phyloP scores from a whole-genome alignment of 352 stramenopile species.

The Phytopythium ostracodes region DNA sequence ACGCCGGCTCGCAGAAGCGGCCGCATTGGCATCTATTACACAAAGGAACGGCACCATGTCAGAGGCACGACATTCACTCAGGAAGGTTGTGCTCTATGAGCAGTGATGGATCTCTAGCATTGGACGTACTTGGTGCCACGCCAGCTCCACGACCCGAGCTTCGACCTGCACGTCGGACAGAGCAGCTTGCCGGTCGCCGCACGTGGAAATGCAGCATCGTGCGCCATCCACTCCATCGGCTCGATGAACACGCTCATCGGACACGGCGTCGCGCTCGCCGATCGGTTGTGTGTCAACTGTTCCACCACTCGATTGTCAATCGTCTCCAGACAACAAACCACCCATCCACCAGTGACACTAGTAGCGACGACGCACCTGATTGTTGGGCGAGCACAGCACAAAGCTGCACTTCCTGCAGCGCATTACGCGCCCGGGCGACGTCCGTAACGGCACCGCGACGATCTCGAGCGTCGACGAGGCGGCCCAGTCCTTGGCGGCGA shows the following conservation, averaged over 20 bases:
- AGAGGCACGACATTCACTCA: no score
- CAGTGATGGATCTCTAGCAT: not conserved
- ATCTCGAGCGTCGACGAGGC: constrained; percentile 24
- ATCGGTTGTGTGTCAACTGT: not conserved
- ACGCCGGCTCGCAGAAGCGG: constrained; percentile 44
- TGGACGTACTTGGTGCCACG: constrained; percentile 63
- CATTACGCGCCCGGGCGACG: constrained; percentile 14
- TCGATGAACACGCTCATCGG: constrained; percentile 43
- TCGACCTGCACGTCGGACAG: constrained; percentile 64
- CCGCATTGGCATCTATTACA: constrained; percentile 61
- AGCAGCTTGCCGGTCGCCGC: constrained; percentile 54
- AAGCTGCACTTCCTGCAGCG: constrained; percentile 62
- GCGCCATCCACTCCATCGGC: constrained; percentile 67
- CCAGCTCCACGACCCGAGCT: constrained; percentile 79
- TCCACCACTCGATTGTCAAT: not conserved
- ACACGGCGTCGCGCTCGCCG: not conserved
- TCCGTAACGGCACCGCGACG: constrained; percentile 19
- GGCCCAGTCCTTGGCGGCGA: constrained; percentile 31
- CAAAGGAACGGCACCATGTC: not conserved
- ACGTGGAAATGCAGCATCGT: constrained; percentile 16
- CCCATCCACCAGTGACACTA: constrained; percentile 1
- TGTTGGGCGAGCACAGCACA: constrained; percentile 42
- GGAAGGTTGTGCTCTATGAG: not conserved
- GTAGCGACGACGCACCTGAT: constrained; percentile 34
- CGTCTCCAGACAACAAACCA: no score